Conservation (phyloP, 23 red algal genomes). For the Gracilaria domingensis region DNA sequence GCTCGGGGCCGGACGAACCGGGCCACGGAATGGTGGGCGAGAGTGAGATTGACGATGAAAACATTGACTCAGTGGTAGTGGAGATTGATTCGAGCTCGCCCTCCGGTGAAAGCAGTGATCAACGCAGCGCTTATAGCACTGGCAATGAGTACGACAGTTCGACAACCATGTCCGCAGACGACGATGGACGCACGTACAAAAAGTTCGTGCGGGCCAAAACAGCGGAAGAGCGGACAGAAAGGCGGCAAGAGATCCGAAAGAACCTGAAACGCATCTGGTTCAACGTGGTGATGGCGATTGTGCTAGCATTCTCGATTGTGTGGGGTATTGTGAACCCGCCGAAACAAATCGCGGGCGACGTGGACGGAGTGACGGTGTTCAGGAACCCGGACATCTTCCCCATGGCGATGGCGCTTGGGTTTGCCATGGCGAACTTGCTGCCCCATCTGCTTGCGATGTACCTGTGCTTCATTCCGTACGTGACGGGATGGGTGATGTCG, state of each 20-base stretch:
- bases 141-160: constrained; percentile 11
- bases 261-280: constrained; percentile 74
- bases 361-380: constrained; percentile 11
- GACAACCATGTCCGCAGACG: constrained; percentile 26
- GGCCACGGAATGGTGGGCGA: constrained; percentile 34
- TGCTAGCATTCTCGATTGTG: constrained; percentile 50
- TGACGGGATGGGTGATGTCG: constrained; percentile 71
- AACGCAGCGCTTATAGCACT: constrained; percentile 9
- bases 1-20: constrained; percentile 4
- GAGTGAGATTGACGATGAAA: not conserved
- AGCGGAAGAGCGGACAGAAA: constrained; percentile 31
- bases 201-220: constrained; percentile 23
- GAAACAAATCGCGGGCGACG: constrained; percentile 1
- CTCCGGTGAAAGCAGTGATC: not conserved
- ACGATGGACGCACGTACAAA: constrained; percentile 57
- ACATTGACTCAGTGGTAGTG: constrained; percentile 17
- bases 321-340: constrained; percentile 61
- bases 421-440: constrained; percentile 62
- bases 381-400: constrained; percentile 37
- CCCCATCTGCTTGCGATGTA: constrained; percentile 69
- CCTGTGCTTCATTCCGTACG: constrained; percentile 72
- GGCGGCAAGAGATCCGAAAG: constrained; percentile 59
- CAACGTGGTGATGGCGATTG: constrained; percentile 61
- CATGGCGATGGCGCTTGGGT: constrained; percentile 68
- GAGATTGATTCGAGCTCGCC: constrained; percentile 2